Percentiles rank a stretch among this genome's conserved stretches.
These are phyloP conservation scores for Tuber aestivum DNA, from an alignment of 495 filamentous ascomycete species.

Conservation along the genomic window DNA sequence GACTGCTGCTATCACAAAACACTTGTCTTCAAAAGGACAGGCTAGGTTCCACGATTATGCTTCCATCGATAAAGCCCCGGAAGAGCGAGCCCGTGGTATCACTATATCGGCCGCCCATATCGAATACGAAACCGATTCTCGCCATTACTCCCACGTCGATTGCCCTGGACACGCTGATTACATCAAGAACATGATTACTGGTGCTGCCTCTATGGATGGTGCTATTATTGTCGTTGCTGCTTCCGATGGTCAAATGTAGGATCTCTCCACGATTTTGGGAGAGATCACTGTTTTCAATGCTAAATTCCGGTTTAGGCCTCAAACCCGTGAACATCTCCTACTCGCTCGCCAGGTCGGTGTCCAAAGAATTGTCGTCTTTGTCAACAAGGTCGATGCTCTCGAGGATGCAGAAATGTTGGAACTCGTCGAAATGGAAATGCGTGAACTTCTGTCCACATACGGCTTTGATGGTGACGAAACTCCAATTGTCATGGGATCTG, in stretches of 20 bases:
- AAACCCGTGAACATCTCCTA: slow-evolving; percentile 96
- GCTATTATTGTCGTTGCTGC: slow-evolving; percentile 98
- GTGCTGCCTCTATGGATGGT: slow-evolving; percentile 94
- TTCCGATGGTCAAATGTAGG: slow-evolving; percentile 93
- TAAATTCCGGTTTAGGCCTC: slow-evolving; percentile 57
- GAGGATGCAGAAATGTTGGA: slow-evolving; percentile 99
- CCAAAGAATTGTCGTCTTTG: slow-evolving; percentile 95
- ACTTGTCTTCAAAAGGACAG: slow-evolving; percentile 85
- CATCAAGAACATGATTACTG: slow-evolving; percentile 99
- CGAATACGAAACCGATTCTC: slow-evolving; percentile 83
- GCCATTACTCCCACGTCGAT: slow-evolving; percentile 99
- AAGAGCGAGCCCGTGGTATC: slow-evolving; percentile 99
- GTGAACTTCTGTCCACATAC: slow-evolving; percentile 83
- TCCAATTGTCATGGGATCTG: slow-evolving; percentile 91
- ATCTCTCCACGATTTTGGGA: slow-evolving; percentile 9
- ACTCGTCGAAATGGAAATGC: slow-evolving; percentile 99
- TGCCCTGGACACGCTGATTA: slow-evolving; percentile 99
- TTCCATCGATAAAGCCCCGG: slow-evolving; percentile 96
- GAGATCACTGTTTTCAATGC: slow-evolving; percentile 16
- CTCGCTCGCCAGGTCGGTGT: slow-evolving; percentile 97
- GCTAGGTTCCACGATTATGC: slow-evolving; percentile 94
- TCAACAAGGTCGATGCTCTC: slow-evolving; percentile 96
- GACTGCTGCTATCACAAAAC: slow-evolving; percentile 96
- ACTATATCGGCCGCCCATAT: slow-evolving; percentile 98
- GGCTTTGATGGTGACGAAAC: slow-evolving; percentile 98